Evolutionary conservation across 2,329 filamentous ascomycete genomes (phyloP), one percentile per base, ranked within the genome.

Genomic region (Fusarium dimerum): DNA sequence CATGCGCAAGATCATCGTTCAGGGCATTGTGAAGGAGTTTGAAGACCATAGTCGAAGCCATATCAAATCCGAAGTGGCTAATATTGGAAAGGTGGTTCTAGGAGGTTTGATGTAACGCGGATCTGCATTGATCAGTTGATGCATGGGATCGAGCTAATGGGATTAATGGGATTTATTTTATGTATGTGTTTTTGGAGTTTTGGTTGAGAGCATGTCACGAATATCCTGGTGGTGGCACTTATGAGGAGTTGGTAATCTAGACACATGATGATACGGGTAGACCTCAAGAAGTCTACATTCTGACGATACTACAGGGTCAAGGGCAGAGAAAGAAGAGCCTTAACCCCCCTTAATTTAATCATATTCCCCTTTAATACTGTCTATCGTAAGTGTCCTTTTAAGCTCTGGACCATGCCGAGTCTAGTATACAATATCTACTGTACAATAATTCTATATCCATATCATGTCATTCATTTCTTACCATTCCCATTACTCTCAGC

Each of bases 11-110:
- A 86, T 97, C 46, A 88, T 99, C 55, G 83, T 99, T 2, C 87
- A 90, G 43, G 89, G 89, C 6, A 84, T 95, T 2, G 87, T 97
- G 44, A 87, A 92, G 61, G 94, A 99, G 67, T 97, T 97, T 70
- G 94, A 97, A 70, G 93, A 97, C 52, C 84, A 85, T 17, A 94
- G 89, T 69, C 79, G 93, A 43, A 78, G 77, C 42, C 87, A 88
- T 10, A 83, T 90, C 30, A 93, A 88, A 73, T 83, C 82, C 12
- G 94, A 99, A 74, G 79, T 97, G 44, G 86, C 87, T 2, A 92
- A 89, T 34, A 84, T 99, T 39, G 90, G 91, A 45, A 94, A 91
- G 71, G 88, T 97, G 30, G 92, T 97, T 2, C 73, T 97, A 2
- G 91, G 92, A 3, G 94, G 93, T 1, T 75, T 97, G 61, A 87